Evolutionary conservation across 139 green algal species (phyloP), one percentile per base, ranked within the genome.

Genomic region (Asterochloris sp.): DNA sequence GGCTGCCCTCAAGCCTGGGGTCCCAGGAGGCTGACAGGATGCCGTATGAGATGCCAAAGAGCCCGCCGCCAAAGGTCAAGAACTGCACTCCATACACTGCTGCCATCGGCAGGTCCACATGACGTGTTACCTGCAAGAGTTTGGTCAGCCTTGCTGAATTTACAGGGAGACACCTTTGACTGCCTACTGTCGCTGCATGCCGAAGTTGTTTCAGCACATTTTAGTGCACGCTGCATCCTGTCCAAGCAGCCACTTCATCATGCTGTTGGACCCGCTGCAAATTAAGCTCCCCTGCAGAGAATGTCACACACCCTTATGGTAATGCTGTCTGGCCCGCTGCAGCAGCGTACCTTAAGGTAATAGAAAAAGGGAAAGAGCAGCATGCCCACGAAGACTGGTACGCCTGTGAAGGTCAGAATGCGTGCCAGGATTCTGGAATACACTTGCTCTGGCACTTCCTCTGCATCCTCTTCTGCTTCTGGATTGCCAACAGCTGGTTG

Each of bases 1-100:
- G 16, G 73, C 75, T 86, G 62, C 89, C 94, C 84, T 94, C 91
- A 13, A 86, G 81, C 27, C 69, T 75, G 0, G 88, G 82, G 77
- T 97, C 94, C 91, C 92, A 97, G 61, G 76, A 89, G 60, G 88
- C 84, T 15, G 82, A 91, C 66, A 97, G 80, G 28, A 94, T 91
- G 69, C 92, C 94, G 63, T 96, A 96, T 0, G 89, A 89, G 80
- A 96, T 96, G 73, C 92, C 94, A 74, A 91, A 54, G 79, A 95
- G 81, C 28, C 91, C 93, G 29, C 85, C 92, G n/a, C 93, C 93
- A 83, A 95, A 97, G n/a, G 88, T 89, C 1, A 90, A 60, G 4
- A 86, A 83, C 66, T 87, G 79, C 12, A 87, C 83, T 19, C 92
- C 74, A 74, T 94, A 95, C 0, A 93, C 91, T 13, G 91, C 76